phyloP scores from a whole-genome alignment of 495 filamentous ascomycete species.

The Penicillium herquei region DNA sequence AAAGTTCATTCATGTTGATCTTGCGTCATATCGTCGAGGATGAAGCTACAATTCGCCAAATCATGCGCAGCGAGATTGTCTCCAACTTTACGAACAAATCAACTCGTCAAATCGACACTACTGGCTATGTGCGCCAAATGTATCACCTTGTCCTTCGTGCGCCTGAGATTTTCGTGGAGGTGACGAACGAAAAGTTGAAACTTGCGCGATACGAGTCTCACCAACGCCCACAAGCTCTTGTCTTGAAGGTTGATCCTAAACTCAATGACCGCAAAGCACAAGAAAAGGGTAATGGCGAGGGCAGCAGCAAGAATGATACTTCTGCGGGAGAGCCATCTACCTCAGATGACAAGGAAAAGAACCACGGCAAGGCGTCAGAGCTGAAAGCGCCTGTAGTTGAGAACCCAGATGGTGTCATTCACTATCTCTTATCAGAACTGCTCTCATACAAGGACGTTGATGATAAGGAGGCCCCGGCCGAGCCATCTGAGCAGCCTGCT shows the following conservation, averaged over 20 bases:
- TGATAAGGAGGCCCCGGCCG: constrained; percentile 61
- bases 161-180: constrained; percentile 84
- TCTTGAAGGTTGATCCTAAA: constrained; percentile 51
- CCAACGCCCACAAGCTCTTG: constrained; percentile 59
- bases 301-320: constrained; percentile 28
- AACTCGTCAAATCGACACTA: constrained; percentile 63
- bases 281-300: constrained; percentile 25
- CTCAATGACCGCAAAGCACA: constrained; percentile 27
- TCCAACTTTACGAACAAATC: constrained; percentile 66
- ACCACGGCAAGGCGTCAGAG: constrained; percentile 64
- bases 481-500: constrained; percentile 47
- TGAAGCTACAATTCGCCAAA: constrained; percentile 81
- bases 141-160: constrained; percentile 80
- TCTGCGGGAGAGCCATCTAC: constrained; percentile 27
- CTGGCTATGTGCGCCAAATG: constrained; percentile 70
- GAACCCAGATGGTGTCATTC: constrained; percentile 91
- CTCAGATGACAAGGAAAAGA: constrained; percentile 55
- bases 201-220: constrained; percentile 58
- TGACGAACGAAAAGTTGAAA: constrained; percentile 83
- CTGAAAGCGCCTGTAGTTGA: constrained; percentile 83
- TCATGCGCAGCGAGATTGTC: constrained; percentile 90
- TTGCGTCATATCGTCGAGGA: constrained; percentile 94
- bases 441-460: constrained; percentile 90
- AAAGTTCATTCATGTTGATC: constrained; percentile 79
- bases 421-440: constrained; percentile 92